Percentiles rank a stretch among this genome's conserved stretches.
Evolutionary conservation across 257 asterid species (phyloP).

Genomic region (Ocimum tenuiflorum): DNA sequence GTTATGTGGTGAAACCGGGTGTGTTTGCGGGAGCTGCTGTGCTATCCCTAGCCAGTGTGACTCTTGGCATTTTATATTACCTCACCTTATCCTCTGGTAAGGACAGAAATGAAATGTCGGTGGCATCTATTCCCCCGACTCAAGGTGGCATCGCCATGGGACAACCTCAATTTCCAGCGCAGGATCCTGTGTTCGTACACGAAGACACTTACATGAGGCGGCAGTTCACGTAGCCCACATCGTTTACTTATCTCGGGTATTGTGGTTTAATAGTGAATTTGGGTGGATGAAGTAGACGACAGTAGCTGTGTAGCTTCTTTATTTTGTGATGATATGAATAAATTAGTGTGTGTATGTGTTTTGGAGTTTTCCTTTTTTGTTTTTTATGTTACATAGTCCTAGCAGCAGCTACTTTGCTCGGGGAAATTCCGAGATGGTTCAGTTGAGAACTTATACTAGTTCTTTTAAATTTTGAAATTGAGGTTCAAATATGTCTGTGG

Average conservation of each 20-base stretch:
- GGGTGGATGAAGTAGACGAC: not conserved
- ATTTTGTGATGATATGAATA: not conserved
- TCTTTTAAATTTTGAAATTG: no score
- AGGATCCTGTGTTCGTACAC: conserved; percentile 73
- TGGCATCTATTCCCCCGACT: conserved; percentile 30
- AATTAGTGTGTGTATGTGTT: no score
- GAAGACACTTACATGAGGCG: conserved; percentile 87
- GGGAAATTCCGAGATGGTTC: no score
- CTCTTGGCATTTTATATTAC: conserved; percentile 64
- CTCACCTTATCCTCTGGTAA: conserved; percentile 40
- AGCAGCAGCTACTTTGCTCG: no score
- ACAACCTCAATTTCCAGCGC: conserved; percentile 66
- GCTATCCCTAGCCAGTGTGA: conserved; percentile 58
- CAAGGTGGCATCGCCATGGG: conserved; percentile 80
- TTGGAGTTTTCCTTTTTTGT: no score
- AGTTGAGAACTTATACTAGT: no score
- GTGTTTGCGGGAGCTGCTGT: conserved; percentile 85
- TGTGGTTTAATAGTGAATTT: not conserved
- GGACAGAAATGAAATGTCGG: conserved; percentile 24
- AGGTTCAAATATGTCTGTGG: no score
- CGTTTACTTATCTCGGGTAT: not conserved
- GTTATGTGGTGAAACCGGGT: conserved; percentile 77
- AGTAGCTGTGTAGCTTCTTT: not conserved
- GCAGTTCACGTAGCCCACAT: conserved; percentile 35
- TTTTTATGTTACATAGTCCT: no score